These are phyloP conservation scores for Aureococcus anophagefferens DNA, from an alignment of 108 stramenopile genomes.

Conservation along the genomic window DNA sequence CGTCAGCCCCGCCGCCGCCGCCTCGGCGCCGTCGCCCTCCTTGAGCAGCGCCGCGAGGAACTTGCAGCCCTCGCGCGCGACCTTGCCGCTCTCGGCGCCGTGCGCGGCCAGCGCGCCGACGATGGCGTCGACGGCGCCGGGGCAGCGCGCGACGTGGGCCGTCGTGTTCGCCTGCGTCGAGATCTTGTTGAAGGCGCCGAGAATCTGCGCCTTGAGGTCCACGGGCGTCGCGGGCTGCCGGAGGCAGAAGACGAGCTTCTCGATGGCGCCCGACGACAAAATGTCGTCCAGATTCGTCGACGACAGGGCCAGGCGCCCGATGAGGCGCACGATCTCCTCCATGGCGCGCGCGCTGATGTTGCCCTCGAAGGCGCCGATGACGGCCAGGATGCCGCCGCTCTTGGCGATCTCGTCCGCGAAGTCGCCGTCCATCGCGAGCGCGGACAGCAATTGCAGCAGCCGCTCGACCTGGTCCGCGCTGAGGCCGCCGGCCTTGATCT, in stretches of 20 bases:
- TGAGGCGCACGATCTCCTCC: not conserved
- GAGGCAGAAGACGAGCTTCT: slow-evolving; percentile 7
- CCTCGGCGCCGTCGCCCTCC: not conserved
- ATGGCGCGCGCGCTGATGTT: slow-evolving; percentile 3
- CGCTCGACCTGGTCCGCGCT: slow-evolving; percentile 3
- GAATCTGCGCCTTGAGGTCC: slow-evolving; percentile 3
- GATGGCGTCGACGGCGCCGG: not conserved
- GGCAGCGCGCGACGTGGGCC: not conserved
- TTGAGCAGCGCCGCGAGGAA: slow-evolving; percentile 2
- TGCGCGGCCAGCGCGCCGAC: not conserved
- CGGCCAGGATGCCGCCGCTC: slow-evolving; percentile 6
- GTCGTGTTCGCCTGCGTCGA: not conserved
- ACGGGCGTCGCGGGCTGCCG: not conserved
- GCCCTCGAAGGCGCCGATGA: slow-evolving; percentile 1
- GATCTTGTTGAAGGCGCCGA: slow-evolving; percentile 4
- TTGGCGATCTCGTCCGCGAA: slow-evolving; percentile 8
- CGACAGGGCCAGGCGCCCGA: slow-evolving; percentile 10
- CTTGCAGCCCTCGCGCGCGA: not conserved
- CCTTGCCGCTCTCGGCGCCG: not conserved
- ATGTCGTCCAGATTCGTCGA: slow-evolving; percentile 1
- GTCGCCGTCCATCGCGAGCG: slow-evolving; percentile 7
- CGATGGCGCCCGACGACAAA: slow-evolving; percentile 7
- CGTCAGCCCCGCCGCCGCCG: no score
- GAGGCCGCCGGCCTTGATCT: slow-evolving; percentile 1
- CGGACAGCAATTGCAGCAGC: slow-evolving; percentile 3